Percentiles rank a stretch among this genome's conserved stretches.
Evolutionary conservation across 768 basidiomycete species (phyloP).

Genomic region (Rhodosporidiobolus odoratus): DNA sequence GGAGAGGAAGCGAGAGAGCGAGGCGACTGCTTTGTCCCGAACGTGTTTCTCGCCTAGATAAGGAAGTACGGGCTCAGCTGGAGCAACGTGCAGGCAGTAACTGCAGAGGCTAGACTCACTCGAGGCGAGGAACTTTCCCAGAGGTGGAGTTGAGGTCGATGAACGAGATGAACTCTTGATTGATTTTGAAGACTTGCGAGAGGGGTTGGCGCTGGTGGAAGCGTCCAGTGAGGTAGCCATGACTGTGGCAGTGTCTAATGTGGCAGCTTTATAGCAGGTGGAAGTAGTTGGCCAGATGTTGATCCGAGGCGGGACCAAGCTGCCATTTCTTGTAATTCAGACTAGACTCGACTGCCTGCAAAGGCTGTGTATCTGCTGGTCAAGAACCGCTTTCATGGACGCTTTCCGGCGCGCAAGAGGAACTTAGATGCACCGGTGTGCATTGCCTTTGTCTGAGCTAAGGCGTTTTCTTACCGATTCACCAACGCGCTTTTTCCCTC

Average conservation of each 20-base stretch:
- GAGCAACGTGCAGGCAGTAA: background rate
- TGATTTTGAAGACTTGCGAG: background rate
- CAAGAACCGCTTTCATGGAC: too few species aligned
- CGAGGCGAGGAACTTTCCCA: conserved; percentile 87
- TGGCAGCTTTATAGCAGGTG: background rate
- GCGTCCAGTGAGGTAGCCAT: background rate
- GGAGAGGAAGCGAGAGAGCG: conserved; percentile 72
- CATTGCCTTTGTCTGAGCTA: too few species aligned
- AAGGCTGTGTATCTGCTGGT: too few species aligned
- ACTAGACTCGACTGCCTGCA: too few species aligned
- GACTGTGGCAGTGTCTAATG: background rate
- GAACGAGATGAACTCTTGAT: background rate
- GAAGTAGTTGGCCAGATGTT: too few species aligned
- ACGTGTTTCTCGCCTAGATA: conserved; percentile 65
- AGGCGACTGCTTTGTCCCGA: conserved; percentile 82
- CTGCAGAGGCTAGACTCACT: conserved; percentile 47
- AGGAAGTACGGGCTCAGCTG: background rate
- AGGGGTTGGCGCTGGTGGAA: background rate
- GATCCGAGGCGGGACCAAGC: too few species aligned
- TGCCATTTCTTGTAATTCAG: too few species aligned
- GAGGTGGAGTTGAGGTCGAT: conserved; percentile 53
- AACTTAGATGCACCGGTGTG: too few species aligned
- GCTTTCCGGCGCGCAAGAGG: too few species aligned
- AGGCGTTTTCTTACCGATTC: too few species aligned
- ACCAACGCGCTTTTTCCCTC: too few species aligned